Evolutionary conservation across 169 alveolate species (phyloP), one percentile per base, ranked within the genome.

Genomic region (Sarcocystis neurona): DNA sequence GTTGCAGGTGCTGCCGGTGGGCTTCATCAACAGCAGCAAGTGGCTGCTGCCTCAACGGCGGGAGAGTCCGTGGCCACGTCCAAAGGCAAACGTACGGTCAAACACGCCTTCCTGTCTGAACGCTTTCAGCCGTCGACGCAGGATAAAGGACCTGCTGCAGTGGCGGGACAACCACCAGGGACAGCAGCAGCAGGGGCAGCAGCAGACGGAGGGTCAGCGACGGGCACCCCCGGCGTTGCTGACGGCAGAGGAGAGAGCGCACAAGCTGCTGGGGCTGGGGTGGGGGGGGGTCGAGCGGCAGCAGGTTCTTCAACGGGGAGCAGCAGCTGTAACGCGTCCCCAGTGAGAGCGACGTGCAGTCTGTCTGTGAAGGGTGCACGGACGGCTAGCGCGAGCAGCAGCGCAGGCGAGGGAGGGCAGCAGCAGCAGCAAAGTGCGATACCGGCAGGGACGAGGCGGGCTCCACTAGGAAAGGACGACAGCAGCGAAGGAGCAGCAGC

Each of bases 1-100:
- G 84, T 75, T 8, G 53, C 84, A 70, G 90, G 79, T 6, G 56
- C 82, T 12, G 34, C 41, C 56, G 34, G 41, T 39, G 10, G 82
- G 34, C 58, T 56, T 58, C 50, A 5, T 5, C 53, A 44, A n/a
- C 37, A 78, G 79, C 79, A 53, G 85, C 34, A n/a, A 30, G 44
- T 34, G 85, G 47, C 39, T 70, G 27, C 58, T 27, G 47, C 56
- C 53, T 32, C 56, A 34, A 34, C 1, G 23, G 6, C 75, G 4
- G 68, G 63, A 46, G 90, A 86, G 50, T 70, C 86, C 53, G 90
- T 86, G 4, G 90, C 90, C 32, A 86, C 90, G 30, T 86, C 90
- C 79, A 86, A 86, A 43, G 90, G 90, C 44, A 79, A 80, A 48
- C 84, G 90, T 44, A 72, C 90, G 34, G 90, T 86, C 5, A 85